phyloP scores from a whole-genome alignment of 768 basidiomycete genomes.

The Lepiota venenata region DNA sequence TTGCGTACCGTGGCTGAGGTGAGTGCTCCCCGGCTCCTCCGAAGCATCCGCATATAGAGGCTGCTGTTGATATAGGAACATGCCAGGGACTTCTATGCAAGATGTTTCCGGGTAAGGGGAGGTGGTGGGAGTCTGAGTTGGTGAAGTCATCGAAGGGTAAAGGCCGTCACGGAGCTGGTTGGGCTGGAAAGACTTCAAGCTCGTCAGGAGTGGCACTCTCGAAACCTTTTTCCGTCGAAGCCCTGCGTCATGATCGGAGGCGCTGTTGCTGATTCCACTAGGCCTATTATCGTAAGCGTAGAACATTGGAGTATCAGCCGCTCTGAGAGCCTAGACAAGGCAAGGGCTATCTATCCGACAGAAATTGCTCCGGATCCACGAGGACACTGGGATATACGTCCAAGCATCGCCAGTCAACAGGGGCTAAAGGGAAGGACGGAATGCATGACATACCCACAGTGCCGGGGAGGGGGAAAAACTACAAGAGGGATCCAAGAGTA shows the following conservation, averaged over 20 bases:
- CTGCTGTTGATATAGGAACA: not conserved
- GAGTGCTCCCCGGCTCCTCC: not conserved
- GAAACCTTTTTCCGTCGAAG: slow-evolving; percentile 5
- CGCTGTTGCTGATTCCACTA: not conserved
- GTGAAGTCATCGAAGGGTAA: not conserved
- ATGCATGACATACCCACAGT: too few relatives aligned
- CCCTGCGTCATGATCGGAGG: not conserved
- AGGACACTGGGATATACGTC: too few relatives aligned
- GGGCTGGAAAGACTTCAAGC: not conserved
- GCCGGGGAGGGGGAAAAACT: not conserved
- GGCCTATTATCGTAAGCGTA: not conserved
- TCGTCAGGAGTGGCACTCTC: slow-evolving; percentile 5
- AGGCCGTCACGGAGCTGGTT: not conserved
- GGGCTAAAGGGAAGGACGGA: too few relatives aligned
- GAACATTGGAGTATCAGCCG: slow-evolving; percentile 1
- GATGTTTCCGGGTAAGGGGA: not conserved
- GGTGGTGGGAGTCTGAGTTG: not conserved
- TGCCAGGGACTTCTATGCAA: not conserved
- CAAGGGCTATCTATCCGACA: too few relatives aligned
- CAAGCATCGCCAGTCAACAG: too few relatives aligned
- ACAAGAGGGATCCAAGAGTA: not conserved
- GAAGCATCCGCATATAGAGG: not conserved
- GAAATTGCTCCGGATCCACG: too few relatives aligned
- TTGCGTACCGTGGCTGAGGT: not conserved
- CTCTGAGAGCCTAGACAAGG: not conserved